phyloP scores from a whole-genome alignment of 495 filamentous ascomycete genomes.

The Tuber borchii region DNA sequence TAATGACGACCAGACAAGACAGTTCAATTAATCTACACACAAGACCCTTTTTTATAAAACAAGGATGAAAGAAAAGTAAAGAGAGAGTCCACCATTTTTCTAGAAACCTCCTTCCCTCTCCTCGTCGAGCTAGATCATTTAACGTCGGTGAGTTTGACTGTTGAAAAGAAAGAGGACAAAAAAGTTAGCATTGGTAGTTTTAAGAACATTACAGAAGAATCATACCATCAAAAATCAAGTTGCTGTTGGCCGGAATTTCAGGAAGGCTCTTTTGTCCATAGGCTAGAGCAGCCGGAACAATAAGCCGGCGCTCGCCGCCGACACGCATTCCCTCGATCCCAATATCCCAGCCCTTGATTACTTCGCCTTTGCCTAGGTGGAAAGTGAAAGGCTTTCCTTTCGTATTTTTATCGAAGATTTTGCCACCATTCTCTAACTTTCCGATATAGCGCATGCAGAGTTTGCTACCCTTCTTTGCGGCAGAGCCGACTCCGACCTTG shows the following conservation, averaged over 20 bases:
- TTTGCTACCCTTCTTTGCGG: slow-evolving; percentile 75
- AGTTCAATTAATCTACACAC: neutral
- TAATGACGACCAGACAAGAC: neutral
- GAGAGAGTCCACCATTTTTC: neutral
- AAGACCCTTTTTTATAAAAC: neutral
- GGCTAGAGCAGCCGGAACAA: slow-evolving; percentile 72
- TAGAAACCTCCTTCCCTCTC: neutral
- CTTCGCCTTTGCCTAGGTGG: slow-evolving; percentile 85
- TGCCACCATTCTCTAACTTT: slow-evolving; percentile 74
- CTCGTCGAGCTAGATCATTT: slow-evolving; percentile 20
- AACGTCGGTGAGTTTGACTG: slow-evolving; percentile 40
- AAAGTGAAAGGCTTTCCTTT: slow-evolving; percentile 94
- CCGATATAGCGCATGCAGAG: slow-evolving; percentile 96
- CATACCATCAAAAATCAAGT: slow-evolving; percentile 89
- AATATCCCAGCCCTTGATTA: slow-evolving; percentile 98
- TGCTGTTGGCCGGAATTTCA: slow-evolving; percentile 84
- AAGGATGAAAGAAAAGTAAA: neutral
- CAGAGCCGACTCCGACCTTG: slow-evolving; percentile 74
- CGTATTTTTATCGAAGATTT: slow-evolving; percentile 96
- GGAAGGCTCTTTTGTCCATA: slow-evolving; percentile 75
- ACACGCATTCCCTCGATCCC: slow-evolving; percentile 85
- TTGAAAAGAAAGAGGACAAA: neutral
- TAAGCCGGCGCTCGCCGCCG: slow-evolving; percentile 86
- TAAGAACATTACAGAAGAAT: slow-evolving; percentile 40
- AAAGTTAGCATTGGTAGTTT: neutral